Evolutionary conservation across 257 asterid species (phyloP).

Genomic region (Euphrasia confusa): DNA sequence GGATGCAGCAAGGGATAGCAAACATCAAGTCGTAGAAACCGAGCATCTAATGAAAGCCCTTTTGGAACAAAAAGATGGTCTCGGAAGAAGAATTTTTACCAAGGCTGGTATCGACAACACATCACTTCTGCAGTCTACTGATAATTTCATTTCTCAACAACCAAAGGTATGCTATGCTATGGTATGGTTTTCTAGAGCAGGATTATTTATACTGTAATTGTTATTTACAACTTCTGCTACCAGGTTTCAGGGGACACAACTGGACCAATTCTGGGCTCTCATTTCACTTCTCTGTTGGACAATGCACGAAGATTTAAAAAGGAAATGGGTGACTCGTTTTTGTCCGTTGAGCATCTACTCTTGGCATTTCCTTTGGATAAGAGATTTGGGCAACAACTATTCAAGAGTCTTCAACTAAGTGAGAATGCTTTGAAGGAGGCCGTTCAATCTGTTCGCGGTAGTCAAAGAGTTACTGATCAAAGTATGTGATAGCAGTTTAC

Average conservation of each 20-base stretch:
- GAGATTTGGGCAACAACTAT: constrained; percentile 74
- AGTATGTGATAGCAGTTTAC: constrained; percentile 35
- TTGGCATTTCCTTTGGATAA: constrained; percentile 64
- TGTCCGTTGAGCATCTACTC: constrained; percentile 91
- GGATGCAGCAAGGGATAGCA: constrained; percentile 63
- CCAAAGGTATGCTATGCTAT: constrained; percentile 56
- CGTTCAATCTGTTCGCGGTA: constrained; percentile 82
- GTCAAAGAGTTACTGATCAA: constrained; percentile 82
- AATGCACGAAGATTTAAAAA: constrained; percentile 61
- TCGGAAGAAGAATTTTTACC: constrained; percentile 81
- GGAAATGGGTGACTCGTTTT: constrained; percentile 81
- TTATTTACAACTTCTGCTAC: constrained; percentile 22
- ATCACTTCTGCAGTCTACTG: constrained; percentile 62
- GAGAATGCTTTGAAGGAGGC: constrained; percentile 80
- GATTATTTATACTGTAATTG: not conserved
- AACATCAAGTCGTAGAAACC: constrained; percentile 79
- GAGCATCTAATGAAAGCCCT: constrained; percentile 93
- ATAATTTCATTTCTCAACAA: constrained; percentile 66
- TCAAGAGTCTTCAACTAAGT: constrained; percentile 52
- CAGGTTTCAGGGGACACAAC: constrained; percentile 73
- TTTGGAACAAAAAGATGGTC: constrained; percentile 86
- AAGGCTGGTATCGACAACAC: constrained; percentile 89
- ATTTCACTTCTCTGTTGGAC: constrained; percentile 61
- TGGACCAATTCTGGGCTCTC: constrained; percentile 74
- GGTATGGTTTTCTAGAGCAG: constrained; percentile 7